Evolutionary conservation across 495 filamentous ascomycete genomes (phyloP), one percentile per base, ranked within the genome.

Genomic region (Pseudoneurospora amorphoporcata): DNA sequence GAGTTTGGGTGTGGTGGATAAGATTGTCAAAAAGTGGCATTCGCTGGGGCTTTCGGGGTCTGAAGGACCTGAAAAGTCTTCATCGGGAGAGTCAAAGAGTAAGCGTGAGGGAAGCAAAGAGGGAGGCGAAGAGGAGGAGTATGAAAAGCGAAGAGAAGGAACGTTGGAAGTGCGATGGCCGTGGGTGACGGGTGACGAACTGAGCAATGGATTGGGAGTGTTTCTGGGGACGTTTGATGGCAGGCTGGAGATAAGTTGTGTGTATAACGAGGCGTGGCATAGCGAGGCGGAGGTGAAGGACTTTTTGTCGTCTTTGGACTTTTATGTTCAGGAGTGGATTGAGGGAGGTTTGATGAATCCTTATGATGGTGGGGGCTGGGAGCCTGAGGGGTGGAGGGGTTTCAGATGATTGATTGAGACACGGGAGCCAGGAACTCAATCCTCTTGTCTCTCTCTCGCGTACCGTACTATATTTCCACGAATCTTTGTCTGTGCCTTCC

Each of bases 201-300:
- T 83, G 16, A 76, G 77, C 9, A 82, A 77, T 5, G 81, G 81
- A 5, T 65, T 83, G 39, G 83, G 83, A 1, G 9, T 84, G 47
- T 85, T 82, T 42, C 68, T 84, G 61, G 79, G 77, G 0, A 84
- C 79, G 0, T 85, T 76, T 71, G 75, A 76, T 43, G 82, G 81
- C 0, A 42, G 40, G 58, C 38, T 83, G 73, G 70, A 69, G 1
- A 68, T 84, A 23, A 84, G 79, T 73, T 76, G 76, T 32, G 83
- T 78, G 29, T 86, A 78, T 47, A 84, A 85, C 71, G 81, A 83
- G 65, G 76, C 81, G 3, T 84, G 79, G 77, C 80, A 82, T 72
- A 68, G 42, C 35, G 45, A 61, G 71, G 73, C 72, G 32, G 76
- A 79, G 6, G 82, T 80, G 3, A 16, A 79, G 16, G 75, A 65